Percentiles rank a stretch among this genome's conserved stretches.
Conservation (phyloP, 2,329 filamentous ascomycete genomes). For the Geosmithia putterillii region DNA sequence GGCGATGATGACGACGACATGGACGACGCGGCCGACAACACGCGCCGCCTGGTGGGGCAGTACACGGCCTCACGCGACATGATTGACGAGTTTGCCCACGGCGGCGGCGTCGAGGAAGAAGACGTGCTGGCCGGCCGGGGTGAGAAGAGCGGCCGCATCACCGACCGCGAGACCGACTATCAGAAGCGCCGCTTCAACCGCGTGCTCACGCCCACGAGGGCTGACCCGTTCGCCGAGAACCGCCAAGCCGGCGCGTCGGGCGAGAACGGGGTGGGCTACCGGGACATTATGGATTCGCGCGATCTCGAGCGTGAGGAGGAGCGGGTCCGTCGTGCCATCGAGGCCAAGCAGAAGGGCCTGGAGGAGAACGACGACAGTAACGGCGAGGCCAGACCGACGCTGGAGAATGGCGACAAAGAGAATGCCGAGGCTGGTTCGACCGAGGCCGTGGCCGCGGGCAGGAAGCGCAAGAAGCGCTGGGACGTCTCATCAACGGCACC, state of each 20-base stretch:
- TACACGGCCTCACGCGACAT: conserved; percentile 89
- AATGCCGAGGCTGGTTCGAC: conserved; percentile 59
- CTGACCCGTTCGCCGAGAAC: conserved; percentile 74
- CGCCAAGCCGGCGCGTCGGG: conserved; percentile 51
- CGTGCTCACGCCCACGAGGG: conserved; percentile 71
- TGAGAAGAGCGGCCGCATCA: conserved; percentile 83
- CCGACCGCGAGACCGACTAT: conserved; percentile 91
- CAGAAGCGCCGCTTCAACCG: conserved; percentile 92
- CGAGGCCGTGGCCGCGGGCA: conserved; percentile 46
- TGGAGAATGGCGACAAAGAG: conserved; percentile 66
- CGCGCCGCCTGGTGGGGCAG: conserved; percentile 76
- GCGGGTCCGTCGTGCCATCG: conserved; percentile 67
- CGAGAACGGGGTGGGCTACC: conserved; percentile 72
- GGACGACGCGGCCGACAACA: conserved; percentile 61
- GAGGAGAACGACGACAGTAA: conserved; percentile 43
- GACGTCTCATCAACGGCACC: conserved; percentile 57
- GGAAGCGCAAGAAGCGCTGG: conserved; percentile 93
- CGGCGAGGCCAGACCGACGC: conserved; percentile 60
- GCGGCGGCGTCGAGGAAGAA: conserved; percentile 78
- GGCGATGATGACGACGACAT: conserved; percentile 58
- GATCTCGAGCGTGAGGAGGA: conserved; percentile 92
- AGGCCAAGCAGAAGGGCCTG: conserved; percentile 54
- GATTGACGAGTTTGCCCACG: conserved; percentile 86
- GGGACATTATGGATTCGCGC: conserved; percentile 79
- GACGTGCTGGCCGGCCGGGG: conserved; percentile 72